Evolutionary conservation across 2,329 filamentous ascomycete genomes (phyloP), one percentile per base, ranked within the genome.

Genomic region (Escovopsis sp.): DNA sequence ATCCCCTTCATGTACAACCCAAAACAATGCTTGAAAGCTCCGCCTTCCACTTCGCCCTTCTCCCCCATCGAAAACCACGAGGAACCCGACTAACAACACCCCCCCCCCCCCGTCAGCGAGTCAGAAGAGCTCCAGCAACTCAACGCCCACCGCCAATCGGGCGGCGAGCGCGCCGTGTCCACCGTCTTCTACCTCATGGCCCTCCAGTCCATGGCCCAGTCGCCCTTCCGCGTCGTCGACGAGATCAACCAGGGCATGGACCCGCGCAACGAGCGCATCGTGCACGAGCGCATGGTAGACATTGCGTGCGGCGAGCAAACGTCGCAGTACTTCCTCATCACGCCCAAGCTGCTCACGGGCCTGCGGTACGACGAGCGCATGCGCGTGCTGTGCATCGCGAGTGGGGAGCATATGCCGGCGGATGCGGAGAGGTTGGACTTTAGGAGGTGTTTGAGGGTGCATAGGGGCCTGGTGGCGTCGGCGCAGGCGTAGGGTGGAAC

Each of bases 181-280:
- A 98, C 90, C 12, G 93, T 96, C 52, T 98, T 96, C 68, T 98
- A 92, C 61, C 83, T 98, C 38, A 96, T 98, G 87, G 85, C 90
- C 5, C 72, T 98, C 18, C 90, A 98, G 56, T 83, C 83, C 34
- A 77, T 98, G 49, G 88, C 90, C 13, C 81, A 86, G 49, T 86
- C 87, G 4, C 90, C 90, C 1, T 98, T 98, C 71, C 85, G 90
- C 35, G 88, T 98, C 34, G 90, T 98, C 39, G 90, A 98, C 58
- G 90, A 98, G 62, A 98, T 98, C 67, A 98, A 98, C 53, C 90
- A 98, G 61, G 90, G 90, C 45, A 98, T 98, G 90, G 90, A 98
- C 56, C 90, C 88, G 30, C 79, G 90, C 49, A 98, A 98, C 58
- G 90, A 98, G 60, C 82, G 90, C 47, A 92, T 94, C 74, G 87